Conservation (phyloP, 345 rosid species). For the Citrus unshiu region DNA sequence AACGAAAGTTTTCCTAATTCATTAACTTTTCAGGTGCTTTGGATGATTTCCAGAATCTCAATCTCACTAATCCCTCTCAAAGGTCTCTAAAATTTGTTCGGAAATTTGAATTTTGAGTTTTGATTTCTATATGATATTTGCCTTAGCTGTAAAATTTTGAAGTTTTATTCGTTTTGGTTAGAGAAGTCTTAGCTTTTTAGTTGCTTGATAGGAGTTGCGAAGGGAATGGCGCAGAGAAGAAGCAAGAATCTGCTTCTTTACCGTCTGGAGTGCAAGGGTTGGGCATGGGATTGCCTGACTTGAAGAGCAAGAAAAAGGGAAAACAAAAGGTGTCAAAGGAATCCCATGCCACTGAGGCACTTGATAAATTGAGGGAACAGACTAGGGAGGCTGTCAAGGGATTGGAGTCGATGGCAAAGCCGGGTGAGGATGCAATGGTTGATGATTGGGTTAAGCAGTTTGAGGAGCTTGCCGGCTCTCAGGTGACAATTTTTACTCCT, state of each 20-base stretch:
- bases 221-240: constrained; percentile 32
- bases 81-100: constrained; percentile 26
- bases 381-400: constrained; percentile 84
- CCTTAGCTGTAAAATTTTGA: neutral
- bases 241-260: constrained; percentile 37
- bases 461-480: constrained; percentile 80
- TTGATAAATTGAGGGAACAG: constrained; percentile 80
- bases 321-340: constrained; percentile 63
- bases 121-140: too few relatives aligned
- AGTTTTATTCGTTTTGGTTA: neutral
- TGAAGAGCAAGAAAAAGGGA: constrained; percentile 78
- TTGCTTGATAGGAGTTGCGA: constrained; percentile 41
- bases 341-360: constrained; percentile 76
- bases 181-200: neutral
- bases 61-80: constrained; percentile 50
- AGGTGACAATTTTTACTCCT: constrained; percentile 39
- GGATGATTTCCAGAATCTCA: constrained; percentile 94
- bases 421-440: constrained; percentile 59
- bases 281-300: constrained; percentile 93
- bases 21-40: constrained; percentile 71
- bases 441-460: constrained; percentile 98
- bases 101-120: too few relatives aligned
- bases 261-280: constrained; percentile 74
- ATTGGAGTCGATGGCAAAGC: constrained; percentile 64
- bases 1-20: neutral